Percentiles rank a stretch among this genome's conserved stretches.
These are phyloP conservation scores for Saturnispora besseyi DNA, from an alignment of 805 yeast species.

Conservation along the genomic window DNA sequence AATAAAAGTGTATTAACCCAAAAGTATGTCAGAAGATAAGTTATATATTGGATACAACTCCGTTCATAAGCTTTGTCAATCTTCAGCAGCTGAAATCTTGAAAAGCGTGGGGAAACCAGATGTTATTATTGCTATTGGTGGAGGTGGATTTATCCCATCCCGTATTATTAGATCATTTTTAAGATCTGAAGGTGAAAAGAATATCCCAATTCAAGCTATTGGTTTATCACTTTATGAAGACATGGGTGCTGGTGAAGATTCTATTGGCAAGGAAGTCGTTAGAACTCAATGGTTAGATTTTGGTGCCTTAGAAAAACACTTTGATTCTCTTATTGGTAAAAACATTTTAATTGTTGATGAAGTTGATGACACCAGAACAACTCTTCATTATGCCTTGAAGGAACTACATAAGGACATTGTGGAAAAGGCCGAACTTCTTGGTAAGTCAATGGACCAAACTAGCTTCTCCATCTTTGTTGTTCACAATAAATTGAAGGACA, in stretches of 20 bases:
- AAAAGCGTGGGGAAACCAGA: conserved; percentile 33
- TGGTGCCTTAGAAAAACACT: conserved; percentile 57
- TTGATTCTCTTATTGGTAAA: conserved; percentile 73
- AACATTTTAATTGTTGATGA: conserved; percentile 78
- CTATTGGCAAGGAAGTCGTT: conserved; percentile 70
- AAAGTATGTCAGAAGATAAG: conserved; percentile 31
- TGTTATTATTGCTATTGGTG: conserved; percentile 59
- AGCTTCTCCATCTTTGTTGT: conserved; percentile 69
- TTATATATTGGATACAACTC: conserved; percentile 67
- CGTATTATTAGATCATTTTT: conserved; percentile 58
- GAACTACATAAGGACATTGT: conserved; percentile 63
- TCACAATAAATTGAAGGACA: conserved; percentile 76
- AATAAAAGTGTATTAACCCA: background rate
- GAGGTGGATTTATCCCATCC: conserved; percentile 68
- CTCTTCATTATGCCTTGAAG: conserved; percentile 72
- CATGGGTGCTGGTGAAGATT: conserved; percentile 38
- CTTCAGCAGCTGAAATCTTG: conserved; percentile 27
- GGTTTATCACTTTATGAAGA: conserved; percentile 59
- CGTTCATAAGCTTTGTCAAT: conserved; percentile 74
- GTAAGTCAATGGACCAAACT: conserved; percentile 52
- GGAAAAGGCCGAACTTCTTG: conserved; percentile 49
- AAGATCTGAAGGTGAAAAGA: conserved; percentile 48
- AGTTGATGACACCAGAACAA: conserved; percentile 88
- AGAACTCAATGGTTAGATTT: conserved; percentile 90
- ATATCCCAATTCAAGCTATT: conserved; percentile 63